Evolutionary conservation across 495 filamentous ascomycete genomes (phyloP), one percentile per base, ranked within the genome.

Genomic region (Neurospora tetrasperma): DNA sequence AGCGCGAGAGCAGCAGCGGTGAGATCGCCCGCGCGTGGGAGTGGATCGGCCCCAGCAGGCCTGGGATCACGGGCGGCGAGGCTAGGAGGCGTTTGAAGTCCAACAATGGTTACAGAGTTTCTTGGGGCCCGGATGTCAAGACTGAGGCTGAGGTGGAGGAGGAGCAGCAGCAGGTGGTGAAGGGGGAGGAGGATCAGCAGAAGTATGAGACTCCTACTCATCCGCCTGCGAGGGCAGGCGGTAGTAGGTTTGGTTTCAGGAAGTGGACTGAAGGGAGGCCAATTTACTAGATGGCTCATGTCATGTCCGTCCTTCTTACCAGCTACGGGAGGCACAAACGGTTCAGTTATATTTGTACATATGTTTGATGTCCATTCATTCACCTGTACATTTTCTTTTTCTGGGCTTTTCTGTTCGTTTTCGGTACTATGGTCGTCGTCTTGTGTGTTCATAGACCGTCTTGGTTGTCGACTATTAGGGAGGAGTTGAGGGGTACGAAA

Each of bases 11-110:
- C 54, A 86, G 89, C 69, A 92, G 87, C 74, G 96, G 96, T 20
- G 96, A 99, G 79, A 88, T 98, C 70, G 90, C 92, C 16, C 87
- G 93, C 69, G 90, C 92, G 20, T 99, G 96, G 96, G 95, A 97
- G 79, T 99, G 96, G 96, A 94, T 97, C 79, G 96, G 96, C 0
- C 86, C 89, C 10, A 82, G 74, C 40, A 83, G 86, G n/a, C 62
- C 77, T 40, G 76, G 73, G 3, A 82, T 84, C 66, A 79, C 82
- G 35, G 72, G 46, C 27, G 71, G 43, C 3, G 74, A 48, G 46
- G 80, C 81, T 43, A 84, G 85, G 16, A 79, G 83, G 62, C 80
- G 85, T 38, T 79, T 86, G 71, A 86, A 86, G 79, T 86, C 87
- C 75, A 81, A 83, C 23, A 54, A 54, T 27, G 16, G 12, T 31